Percentiles rank a stretch among this genome's conserved stretches.
Evolutionary conservation across 2,329 filamentous ascomycete species (phyloP).

Genomic region (Calonectria hongkongensis): DNA sequence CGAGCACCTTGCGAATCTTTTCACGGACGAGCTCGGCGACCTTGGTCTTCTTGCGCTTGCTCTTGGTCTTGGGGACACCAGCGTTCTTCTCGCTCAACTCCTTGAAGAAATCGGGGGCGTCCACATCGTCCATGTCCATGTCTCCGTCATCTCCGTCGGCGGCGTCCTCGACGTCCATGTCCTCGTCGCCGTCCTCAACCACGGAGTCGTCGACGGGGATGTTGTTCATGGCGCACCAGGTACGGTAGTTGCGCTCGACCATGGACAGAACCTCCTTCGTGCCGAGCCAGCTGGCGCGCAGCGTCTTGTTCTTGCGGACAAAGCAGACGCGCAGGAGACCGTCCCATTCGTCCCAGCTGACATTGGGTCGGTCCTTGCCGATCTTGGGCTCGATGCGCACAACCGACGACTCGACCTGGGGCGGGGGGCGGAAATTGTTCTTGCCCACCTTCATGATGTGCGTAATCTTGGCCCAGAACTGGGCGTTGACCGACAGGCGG

Average conservation of each 20-base stretch:
- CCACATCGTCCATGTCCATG: constrained; percentile 77
- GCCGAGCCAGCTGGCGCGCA: constrained; percentile 87
- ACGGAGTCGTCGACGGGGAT: constrained; percentile 83
- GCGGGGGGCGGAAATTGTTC: constrained; percentile 97
- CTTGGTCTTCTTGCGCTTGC: constrained; percentile 85
- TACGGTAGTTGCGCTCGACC: constrained; percentile 90
- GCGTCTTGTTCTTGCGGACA: constrained; percentile 90
- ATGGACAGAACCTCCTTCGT: constrained; percentile 88
- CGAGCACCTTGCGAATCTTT: constrained; percentile 90
- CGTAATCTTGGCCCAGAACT: constrained; percentile 84
- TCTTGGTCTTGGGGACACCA: constrained; percentile 74
- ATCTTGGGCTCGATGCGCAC: constrained; percentile 92
- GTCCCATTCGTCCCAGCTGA: constrained; percentile 97
- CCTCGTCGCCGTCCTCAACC: constrained; percentile 65
- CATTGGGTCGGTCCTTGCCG: constrained; percentile 84
- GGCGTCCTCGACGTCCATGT: constrained; percentile 63
- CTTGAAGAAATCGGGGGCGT: constrained; percentile 90
- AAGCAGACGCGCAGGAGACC: constrained; percentile 85
- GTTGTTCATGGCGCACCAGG: constrained; percentile 92
- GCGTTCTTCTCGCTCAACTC: constrained; percentile 70
- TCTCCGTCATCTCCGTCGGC: constrained; percentile 68
- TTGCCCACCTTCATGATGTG: constrained; percentile 94
- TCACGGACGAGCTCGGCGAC: constrained; percentile 87
- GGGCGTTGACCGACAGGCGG: constrained; percentile 92
- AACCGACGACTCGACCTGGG: constrained; percentile 92